Percentiles rank a stretch among this genome's conserved stretches.
Conservation (phyloP, 495 filamentous ascomycete genomes). For the Podospora bellae-mahoneyi region DNA sequence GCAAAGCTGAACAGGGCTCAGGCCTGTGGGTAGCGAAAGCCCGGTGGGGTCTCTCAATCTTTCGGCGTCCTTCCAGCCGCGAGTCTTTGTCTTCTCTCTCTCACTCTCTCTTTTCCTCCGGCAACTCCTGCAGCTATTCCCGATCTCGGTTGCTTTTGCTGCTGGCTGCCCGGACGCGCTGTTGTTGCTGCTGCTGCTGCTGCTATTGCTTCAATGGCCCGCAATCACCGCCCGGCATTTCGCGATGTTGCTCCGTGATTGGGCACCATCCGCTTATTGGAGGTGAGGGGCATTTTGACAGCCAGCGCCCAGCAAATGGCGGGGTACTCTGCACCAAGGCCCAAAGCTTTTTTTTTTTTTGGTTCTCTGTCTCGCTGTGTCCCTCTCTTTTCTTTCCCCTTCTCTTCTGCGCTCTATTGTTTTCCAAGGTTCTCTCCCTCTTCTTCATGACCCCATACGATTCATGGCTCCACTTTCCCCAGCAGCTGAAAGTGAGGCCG, state of each 20-base stretch:
- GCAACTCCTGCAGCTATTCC: neutral
- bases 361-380: no score
- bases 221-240: slow-evolving; percentile 11
- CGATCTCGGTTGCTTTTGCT: neutral
- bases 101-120: neutral
- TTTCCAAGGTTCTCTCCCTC: neutral
- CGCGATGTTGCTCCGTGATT: slow-evolving; percentile 22
- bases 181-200: neutral
- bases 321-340: slow-evolving; percentile 15
- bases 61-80: neutral
- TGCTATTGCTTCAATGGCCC: no score
- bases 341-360: neutral
- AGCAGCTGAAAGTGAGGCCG: neutral
- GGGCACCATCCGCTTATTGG: slow-evolving; percentile 15
- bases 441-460: neutral
- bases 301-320: slow-evolving; percentile 16
- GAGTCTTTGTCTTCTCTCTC: neutral
- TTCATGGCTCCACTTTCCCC: neutral
- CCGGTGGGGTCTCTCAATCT: slow-evolving; percentile 1
- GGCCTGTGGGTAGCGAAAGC: neutral
- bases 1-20: slow-evolving; percentile 11
- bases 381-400: neutral
- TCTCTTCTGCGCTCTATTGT: neutral
- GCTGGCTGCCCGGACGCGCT: neutral
- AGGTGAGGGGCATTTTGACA: slow-evolving; percentile 11